phyloP scores from a whole-genome alignment of 176 grass and related monocot genomes.

The Oryza coarctata region DNA sequence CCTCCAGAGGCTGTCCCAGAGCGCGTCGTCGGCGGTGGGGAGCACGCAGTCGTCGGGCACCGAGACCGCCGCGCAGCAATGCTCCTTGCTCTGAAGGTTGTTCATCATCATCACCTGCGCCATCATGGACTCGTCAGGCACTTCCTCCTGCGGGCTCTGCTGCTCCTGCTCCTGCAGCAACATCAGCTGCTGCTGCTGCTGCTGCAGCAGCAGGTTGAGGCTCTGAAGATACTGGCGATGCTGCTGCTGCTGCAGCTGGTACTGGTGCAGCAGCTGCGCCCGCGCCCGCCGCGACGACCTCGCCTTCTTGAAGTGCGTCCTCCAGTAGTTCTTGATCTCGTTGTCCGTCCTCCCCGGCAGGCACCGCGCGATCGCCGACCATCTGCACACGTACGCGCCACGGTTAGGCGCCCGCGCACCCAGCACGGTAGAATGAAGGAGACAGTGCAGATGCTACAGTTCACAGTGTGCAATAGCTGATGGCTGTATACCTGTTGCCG shows the following conservation, averaged over 20 bases:
- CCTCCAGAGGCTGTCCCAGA: constrained; percentile 63
- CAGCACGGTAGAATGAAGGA: background rate
- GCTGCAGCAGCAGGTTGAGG: constrained; percentile 40
- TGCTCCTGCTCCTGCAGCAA: background rate
- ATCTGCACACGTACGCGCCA: constrained; percentile 40
- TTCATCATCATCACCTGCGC: constrained; percentile 12
- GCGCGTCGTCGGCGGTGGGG: constrained; percentile 26
- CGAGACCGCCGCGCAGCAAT: constrained; percentile 11
- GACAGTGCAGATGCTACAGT: constrained; percentile 9
- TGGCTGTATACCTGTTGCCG: constrained; percentile 62
- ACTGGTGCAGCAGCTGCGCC: constrained; percentile 62
- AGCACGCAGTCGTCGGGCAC: constrained; percentile 20
- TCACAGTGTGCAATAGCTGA: background rate
- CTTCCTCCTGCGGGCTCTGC: constrained; percentile 4
- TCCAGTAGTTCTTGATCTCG: constrained; percentile 99
- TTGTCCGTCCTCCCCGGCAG: constrained; percentile 97
- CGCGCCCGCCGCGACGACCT: constrained; percentile 50
- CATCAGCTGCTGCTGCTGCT: constrained; percentile 25
- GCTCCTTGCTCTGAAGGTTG: constrained; percentile 4
- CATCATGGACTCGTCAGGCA: constrained; percentile 16
- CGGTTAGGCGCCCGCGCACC: constrained; percentile 28
- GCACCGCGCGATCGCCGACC: constrained; percentile 95
- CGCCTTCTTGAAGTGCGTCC: constrained; percentile 95
- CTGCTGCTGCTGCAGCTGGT: constrained; percentile 51
- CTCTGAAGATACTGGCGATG: constrained; percentile 39